Evolutionary conservation across 2,329 filamentous ascomycete genomes (phyloP), one percentile per base, ranked within the genome.

Genomic region (Colletotrichum neosansevieriae): DNA sequence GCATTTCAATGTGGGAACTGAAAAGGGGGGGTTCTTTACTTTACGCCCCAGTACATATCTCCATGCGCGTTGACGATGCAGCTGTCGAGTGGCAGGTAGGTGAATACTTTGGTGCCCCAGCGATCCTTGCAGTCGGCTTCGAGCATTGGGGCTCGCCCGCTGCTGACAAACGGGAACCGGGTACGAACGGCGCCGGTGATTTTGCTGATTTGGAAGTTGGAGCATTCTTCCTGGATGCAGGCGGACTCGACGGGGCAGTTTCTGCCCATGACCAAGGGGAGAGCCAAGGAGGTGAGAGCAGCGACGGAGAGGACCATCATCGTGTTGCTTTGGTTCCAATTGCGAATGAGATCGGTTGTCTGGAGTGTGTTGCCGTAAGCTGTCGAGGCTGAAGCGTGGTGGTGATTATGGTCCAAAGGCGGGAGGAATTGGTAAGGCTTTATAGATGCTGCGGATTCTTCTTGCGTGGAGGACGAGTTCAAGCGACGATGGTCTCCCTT

Each of bases 11-110:
- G 24, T 5, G 24, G 24, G 4, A 24, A 24, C 5, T 24, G 24
- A 24, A 5, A 4, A 24, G 24, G 24, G 24, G 24, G 3, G 0
- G 1, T 24, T 24, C 24, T 49, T 49, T 13, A 62, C 63, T n/a
- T 12, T n/a, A 36, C n/a, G 12, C 3, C 2, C 13, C 32, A 67
- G 10, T 6, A 1, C 12, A 62, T 36, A 2, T 56, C 15, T 15
- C 63, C 63, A 10, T 62, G 12, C 4, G 4, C 1, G 50, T 67
- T 67, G 17, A 19, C n/a, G 17, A 67, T 13, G 42, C 63, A 67
- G 1, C 36, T 0, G 3, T 40, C n/a, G 10, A 67, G 42, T n/a
- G 36, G 4, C 32, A 67, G 9, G 12, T 32, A 34, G 42, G 63
- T 50, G n/a, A 40, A n/a, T 12, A 45, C 50, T 40, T 49, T 24